Base-by-base conservation (phyloP, 345 rosid species). In the Ceriops decandra region DNA sequence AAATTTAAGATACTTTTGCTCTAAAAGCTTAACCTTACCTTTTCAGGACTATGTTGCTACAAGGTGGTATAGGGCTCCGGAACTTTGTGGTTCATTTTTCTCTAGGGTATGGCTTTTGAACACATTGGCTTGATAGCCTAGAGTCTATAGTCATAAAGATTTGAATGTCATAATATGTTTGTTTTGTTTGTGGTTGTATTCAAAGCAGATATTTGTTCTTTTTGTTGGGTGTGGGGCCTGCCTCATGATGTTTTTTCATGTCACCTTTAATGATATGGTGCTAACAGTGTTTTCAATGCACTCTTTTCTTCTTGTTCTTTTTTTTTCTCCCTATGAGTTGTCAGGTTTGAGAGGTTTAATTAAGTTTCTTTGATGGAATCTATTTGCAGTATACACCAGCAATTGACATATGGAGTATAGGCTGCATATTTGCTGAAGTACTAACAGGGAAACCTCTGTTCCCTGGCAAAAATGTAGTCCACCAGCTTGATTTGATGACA, bases 11-110 rank as follows among this genome's bases (percentile, higher is more conserved):
- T 57, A 46, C 59, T 75, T 33, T 63, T 63, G 28, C 27, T 69
- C 72, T 68, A 47, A 57, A 46, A 19, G 33, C 70, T 68, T 73
- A 47, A 35, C 74, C 60, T 66, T 51, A 17, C 57, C 33, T 66
- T 72, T 76, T 52, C 80, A 90, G 97, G 98, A 93, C 64, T 93
- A 93, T 80, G 98, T 93, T 71, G 98, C 98, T 68, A 93, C 98
- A 49, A 82, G 98, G 82, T 90, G 98, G 98, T 93, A 93, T 70
- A 85, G 98, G 83, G 97, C 98, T 73, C 98, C 97, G 31, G 98
- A 93, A 85, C 90, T 93, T 15, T 93, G 98, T 80, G 98, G 98
- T 70, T 93, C 98, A 10, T 93, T 93, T 82, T 93, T 85, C 82
- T 93, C 98, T 1, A 93, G 91, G 96, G 98, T 93, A 71, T 74